Percentiles rank a stretch among this genome's conserved stretches.
Evolutionary conservation across 306 rosid genomes (phyloP).

Genomic region (Begonia masoniana): DNA sequence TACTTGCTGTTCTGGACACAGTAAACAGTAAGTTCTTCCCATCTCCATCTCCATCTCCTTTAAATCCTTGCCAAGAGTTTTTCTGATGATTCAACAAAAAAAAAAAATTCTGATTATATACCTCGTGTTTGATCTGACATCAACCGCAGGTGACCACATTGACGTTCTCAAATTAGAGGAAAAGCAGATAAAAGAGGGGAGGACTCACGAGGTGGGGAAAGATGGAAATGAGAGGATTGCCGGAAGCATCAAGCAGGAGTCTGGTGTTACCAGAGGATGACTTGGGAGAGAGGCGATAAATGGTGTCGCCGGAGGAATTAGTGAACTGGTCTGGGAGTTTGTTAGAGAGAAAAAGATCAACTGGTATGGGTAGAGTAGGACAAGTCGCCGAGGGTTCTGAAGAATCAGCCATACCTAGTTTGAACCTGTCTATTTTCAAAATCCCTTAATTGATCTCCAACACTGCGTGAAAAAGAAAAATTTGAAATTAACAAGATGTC

Average conservation of each 20-base stretch:
- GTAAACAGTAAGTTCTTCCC: slow-evolving; percentile 29
- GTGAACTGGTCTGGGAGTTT: slow-evolving; percentile 43
- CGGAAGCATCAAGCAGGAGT: slow-evolving; percentile 35
- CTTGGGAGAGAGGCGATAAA: slow-evolving; percentile 33
- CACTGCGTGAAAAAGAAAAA: slow-evolving; percentile 26
- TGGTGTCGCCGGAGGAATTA: slow-evolving; percentile 23
- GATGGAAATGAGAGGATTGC: slow-evolving; percentile 43
- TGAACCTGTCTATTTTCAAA: slow-evolving; percentile 19
- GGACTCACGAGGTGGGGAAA: slow-evolving; percentile 27
- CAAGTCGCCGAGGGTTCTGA: slow-evolving; percentile 11
- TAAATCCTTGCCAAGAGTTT: slow-evolving; percentile 67
- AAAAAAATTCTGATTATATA: slow-evolving; percentile 1
- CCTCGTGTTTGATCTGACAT: background rate
- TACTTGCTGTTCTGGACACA: slow-evolving; percentile 40
- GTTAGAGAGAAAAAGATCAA: slow-evolving; percentile 70
- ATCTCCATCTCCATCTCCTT: slow-evolving; percentile 25
- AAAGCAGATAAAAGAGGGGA: slow-evolving; percentile 2
- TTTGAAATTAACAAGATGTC: background rate
- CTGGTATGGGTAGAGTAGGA: slow-evolving; percentile 29
- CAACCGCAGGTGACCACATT: background rate
- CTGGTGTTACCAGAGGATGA: slow-evolving; percentile 22
- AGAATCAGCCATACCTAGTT: slow-evolving; percentile 6
- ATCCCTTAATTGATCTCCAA: slow-evolving; percentile 72
- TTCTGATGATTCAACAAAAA: slow-evolving; percentile 25
- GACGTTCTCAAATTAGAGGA: background rate